Conservation (phyloP, 1,284 basidiomycete genomes). For the Trametes pubescens region DNA sequence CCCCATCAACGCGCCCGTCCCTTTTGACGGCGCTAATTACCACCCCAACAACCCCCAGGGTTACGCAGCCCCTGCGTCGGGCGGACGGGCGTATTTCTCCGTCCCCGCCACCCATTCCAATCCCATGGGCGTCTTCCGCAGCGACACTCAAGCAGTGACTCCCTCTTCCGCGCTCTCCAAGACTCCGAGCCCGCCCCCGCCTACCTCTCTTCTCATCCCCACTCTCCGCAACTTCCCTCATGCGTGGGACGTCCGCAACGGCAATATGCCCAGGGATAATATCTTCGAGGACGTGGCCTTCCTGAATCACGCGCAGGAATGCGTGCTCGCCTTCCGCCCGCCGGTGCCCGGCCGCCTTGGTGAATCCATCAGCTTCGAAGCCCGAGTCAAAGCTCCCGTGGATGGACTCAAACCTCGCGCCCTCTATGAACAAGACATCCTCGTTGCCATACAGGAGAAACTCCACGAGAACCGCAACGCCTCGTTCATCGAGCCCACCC, state of each 20-base stretch:
- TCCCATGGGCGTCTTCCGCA: no score
- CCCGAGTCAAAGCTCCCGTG: not conserved
- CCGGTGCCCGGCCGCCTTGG: not conserved
- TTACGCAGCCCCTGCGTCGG: no score
- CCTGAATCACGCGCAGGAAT: not conserved
- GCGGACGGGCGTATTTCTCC: no score
- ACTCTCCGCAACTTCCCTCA: not conserved
- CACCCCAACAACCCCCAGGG: not conserved
- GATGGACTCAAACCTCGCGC: not conserved
- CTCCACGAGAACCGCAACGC: not conserved
- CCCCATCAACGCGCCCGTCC: not conserved
- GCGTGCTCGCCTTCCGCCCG: not conserved
- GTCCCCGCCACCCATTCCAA: no score
- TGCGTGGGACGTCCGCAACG: not conserved
- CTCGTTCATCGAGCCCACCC: not conserved
- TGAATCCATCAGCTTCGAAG: not conserved
- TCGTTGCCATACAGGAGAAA: not conserved
- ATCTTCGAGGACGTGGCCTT: not conserved
- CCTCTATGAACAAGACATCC: not conserved
- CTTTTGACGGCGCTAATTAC: not conserved
- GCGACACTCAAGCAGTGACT: no score
- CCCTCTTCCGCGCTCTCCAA: no score
- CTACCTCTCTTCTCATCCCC: no score
- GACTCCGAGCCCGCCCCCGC: no score
- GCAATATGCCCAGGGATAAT: no score